phyloP scores from a whole-genome alignment of 106 monocot genomes.

The Vanilla planifolia region DNA sequence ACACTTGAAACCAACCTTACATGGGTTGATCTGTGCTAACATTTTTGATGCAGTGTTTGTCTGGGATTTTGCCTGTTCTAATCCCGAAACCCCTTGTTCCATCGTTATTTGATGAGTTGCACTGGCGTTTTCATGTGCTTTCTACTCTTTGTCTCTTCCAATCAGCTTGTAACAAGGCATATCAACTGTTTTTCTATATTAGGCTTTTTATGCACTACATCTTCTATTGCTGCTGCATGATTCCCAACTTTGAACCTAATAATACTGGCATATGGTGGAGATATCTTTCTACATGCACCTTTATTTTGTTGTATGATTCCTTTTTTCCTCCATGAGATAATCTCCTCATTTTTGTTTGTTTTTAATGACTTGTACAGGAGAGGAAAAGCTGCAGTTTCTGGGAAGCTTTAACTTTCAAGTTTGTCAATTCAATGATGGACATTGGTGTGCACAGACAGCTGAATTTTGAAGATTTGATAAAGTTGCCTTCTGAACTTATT shows the following conservation, averaged over 20 bases:
- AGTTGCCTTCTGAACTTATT: conserved; percentile 33
- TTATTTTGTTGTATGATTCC: no score
- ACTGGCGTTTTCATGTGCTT: neutral
- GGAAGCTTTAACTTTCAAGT: conserved; percentile 34
- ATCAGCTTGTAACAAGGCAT: neutral
- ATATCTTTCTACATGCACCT: neutral
- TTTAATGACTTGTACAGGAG: conserved; percentile 31
- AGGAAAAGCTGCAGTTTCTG: conserved; percentile 20
- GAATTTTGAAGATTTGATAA: conserved; percentile 47
- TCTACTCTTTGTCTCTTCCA: neutral
- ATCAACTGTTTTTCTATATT: neutral
- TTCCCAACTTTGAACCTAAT: neutral
- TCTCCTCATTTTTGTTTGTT: neutral
- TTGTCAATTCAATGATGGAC: conserved; percentile 43
- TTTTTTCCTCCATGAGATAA: neutral
- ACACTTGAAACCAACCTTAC: no score
- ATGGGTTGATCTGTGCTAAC: no score
- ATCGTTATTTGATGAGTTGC: no score
- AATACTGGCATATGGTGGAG: neutral
- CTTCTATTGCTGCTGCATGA: neutral
- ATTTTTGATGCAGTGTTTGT: no score
- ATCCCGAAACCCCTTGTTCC: no score
- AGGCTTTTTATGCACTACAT: neutral
- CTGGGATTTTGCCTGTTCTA: no score
- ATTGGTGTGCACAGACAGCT: conserved; percentile 43